Base-by-base conservation (phyloP, 345 rosid species). In the Leavenworthia alabamica region DNA sequence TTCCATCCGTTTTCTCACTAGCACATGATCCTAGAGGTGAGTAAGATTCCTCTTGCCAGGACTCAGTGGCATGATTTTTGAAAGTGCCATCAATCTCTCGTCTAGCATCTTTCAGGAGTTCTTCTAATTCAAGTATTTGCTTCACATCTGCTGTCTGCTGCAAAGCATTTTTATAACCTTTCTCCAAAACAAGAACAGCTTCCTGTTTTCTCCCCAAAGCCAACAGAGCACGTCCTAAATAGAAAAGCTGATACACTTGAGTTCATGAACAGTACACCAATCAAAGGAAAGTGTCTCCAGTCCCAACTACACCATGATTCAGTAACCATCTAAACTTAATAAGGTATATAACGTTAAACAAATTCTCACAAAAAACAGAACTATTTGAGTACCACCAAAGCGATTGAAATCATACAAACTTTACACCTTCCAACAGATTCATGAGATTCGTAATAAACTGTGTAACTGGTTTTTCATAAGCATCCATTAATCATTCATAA, bases 101-200 rank as follows among this genome's bases (percentile, higher is more conserved):
- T 72, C 77, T 86, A 43, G 83, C 78, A 72, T 24, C 54, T 28
- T 51, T 76, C 51, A 93, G 64, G 41, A 86, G 86, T 57, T 85
- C 96, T 73, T 89, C 94, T 71, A 93, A 78, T 73, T 93, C 99
- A 64, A 93, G 75, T 72, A 93, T 68, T 49, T 83, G 96, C 83
- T 80, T 93, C 77, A 93, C 76, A 82, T 89, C 97, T 11, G 97
- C 82, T 39, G 91, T 81, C 66, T 83, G 80, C 50, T 53, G 55
- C 62, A 85, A 60, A 46, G 94, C 91, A 72, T 71, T 80, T 8
- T 75, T 75, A 53, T 81, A 78, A n/a, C 94, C 97, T 61, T 77
- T 79, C 81, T 82, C 86, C 89, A 96, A 85, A 68, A 79, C 86
- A 53, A 77, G 54, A 62, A 82, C 60, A 9, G 96, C 95, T 47